Percentiles rank a stretch among this genome's conserved stretches.
phyloP scores from a whole-genome alignment of 2,329 filamentous ascomycete genomes.

The Trichoderma oligosporum region DNA sequence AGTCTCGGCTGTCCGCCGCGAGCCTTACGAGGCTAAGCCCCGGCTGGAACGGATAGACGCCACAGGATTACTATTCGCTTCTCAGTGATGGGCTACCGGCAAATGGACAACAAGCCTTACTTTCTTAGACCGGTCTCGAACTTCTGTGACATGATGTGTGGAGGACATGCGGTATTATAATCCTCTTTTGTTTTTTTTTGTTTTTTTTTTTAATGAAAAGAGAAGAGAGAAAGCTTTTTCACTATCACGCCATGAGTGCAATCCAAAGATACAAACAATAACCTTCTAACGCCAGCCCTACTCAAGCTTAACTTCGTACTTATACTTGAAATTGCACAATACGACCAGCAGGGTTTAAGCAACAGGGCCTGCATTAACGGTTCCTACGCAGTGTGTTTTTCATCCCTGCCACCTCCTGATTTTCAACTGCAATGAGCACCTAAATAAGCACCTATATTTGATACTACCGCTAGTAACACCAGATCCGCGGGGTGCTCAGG shows the following conservation, averaged over 20 bases:
- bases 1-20: neutral
- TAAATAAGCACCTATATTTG: neutral
- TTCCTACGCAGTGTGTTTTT: neutral
- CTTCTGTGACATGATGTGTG: neutral
- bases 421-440: conserved; percentile 5
- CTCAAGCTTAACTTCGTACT: neutral
- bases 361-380: neutral
- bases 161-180: neutral
- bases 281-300: conserved; percentile 5
- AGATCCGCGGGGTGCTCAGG: neutral
- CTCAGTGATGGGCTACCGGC: neutral
- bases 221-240: too few relatives aligned
- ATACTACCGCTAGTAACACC: too few relatives aligned
- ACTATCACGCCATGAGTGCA: neutral
- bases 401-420: conserved; percentile 4
- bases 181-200: neutral
- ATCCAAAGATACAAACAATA: neutral
- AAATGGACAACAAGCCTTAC: conserved; percentile 8
- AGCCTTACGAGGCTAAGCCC: conserved; percentile 16
- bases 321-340: too few relatives aligned
- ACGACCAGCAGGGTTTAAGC: neutral
- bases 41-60: conserved; percentile 13
- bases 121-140: conserved; percentile 6
- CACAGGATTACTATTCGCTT: neutral
- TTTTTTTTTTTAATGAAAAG: too few relatives aligned